Evolutionary conservation across 352 stramenopile species (phyloP).

Genomic region (Saprolegnia diclina): DNA sequence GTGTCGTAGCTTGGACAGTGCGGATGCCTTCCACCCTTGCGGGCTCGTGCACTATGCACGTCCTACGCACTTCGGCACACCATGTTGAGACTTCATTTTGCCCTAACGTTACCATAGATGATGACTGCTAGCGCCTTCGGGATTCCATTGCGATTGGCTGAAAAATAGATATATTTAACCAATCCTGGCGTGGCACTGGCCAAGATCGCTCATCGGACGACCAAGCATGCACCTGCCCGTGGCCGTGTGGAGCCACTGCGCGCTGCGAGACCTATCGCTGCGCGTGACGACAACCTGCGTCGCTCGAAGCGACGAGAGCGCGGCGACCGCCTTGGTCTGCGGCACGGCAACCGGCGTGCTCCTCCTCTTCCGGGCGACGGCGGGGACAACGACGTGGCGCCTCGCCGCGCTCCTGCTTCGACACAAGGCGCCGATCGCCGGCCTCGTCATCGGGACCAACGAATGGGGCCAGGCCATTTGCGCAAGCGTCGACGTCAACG

Average conservation of each 20-base stretch:
- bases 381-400: background rate
- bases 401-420: conserved; percentile 18
- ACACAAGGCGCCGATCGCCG: conserved; percentile 2
- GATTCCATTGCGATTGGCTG: background rate
- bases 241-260: conserved; percentile 16
- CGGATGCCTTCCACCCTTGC: no score
- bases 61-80: no score
- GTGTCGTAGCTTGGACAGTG: no score
- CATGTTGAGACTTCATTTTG: no score
- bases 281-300: background rate
- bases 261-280: background rate
- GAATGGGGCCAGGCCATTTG: conserved; percentile 22
- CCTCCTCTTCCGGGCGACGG: conserved; percentile 7
- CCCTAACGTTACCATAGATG: no score
- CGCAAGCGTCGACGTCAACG: conserved; percentile 10
- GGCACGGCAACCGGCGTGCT: conserved; percentile 12
- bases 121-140: no score
- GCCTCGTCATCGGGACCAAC: conserved; percentile 10
- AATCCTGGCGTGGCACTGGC: background rate
- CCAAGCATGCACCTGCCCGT: conserved; percentile 19
- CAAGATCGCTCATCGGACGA: conserved; percentile 19
- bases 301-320: background rate
- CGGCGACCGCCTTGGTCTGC: background rate
- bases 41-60: no score
- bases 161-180: conserved; percentile 4